Conservation (phyloP, 768 basidiomycete species). For the Leucogyrophana mollusca region DNA sequence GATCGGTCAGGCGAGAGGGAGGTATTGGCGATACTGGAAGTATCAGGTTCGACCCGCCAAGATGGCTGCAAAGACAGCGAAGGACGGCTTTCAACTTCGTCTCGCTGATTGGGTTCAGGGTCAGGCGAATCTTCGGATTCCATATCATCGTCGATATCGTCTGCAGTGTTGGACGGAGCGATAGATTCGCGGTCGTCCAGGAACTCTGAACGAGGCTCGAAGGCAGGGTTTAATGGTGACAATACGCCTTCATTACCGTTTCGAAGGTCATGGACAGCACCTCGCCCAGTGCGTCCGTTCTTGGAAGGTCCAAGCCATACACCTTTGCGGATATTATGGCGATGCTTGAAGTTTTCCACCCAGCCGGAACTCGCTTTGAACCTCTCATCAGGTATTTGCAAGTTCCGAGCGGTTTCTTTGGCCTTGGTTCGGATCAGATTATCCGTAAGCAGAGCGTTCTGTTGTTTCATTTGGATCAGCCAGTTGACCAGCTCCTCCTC, state of each 20-base stretch:
- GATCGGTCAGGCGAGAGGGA: constrained; percentile 32
- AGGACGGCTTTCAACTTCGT: background rate
- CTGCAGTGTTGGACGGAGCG: constrained; percentile 22
- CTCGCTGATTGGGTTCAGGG: constrained; percentile 20
- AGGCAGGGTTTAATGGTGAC: constrained; percentile 41
- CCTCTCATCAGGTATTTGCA: constrained; percentile 61
- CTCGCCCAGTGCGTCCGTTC: constrained; percentile 29
- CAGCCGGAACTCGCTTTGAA: constrained; percentile 94
- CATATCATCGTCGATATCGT: constrained; percentile 34
- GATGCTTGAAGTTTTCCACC: constrained; percentile 90
- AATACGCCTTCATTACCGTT: constrained; percentile 31
- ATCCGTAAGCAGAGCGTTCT: constrained; percentile 58
- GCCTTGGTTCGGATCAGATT: constrained; percentile 62
- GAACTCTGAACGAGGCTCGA: constrained; percentile 30
- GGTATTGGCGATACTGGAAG: constrained; percentile 12
- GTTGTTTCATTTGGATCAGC: constrained; percentile 54
- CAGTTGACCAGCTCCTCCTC: constrained; percentile 63
- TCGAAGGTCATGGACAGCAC: constrained; percentile 35
- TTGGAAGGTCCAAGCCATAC: constrained; percentile 47
- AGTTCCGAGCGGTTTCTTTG: constrained; percentile 56
- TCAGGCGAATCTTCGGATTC: constrained; percentile 35
- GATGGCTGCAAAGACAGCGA: background rate
- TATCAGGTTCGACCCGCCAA: background rate
- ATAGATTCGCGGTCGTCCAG: constrained; percentile 20
- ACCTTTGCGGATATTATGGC: constrained; percentile 73